Percentiles rank a stretch among this genome's conserved stretches.
These are phyloP conservation scores for Emergomyces pasteurianus DNA, from an alignment of 2,329 filamentous ascomycete species.

Conservation along the genomic window DNA sequence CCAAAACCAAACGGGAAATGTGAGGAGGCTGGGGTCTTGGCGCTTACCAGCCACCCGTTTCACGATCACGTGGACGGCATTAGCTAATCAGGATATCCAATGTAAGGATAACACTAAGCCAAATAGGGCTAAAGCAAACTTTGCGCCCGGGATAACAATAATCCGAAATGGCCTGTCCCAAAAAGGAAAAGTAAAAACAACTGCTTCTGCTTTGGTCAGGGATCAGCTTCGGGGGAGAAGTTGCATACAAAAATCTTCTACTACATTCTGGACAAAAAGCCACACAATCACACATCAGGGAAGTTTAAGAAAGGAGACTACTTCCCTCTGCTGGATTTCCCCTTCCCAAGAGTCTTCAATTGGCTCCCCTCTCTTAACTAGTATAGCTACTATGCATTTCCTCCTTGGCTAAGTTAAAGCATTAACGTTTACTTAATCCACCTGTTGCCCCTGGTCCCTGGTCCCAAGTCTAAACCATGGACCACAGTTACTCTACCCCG, in stretches of 20 bases:
- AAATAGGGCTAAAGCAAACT: background rate
- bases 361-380: background rate
- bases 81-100: background rate
- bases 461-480: slow-evolving; percentile 18
- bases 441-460: background rate
- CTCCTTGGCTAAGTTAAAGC: background rate
- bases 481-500: slow-evolving; percentile 20
- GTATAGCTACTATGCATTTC: background rate
- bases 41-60: background rate
- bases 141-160: background rate
- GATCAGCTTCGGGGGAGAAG: background rate
- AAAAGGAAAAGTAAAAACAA: slow-evolving; percentile 1
- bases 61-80: background rate
- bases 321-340: background rate
- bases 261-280: background rate
- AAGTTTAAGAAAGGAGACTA: too few relatives aligned
- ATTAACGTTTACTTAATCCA: too few relatives aligned
- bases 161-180: background rate
- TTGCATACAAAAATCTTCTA: background rate
- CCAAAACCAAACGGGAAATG: background rate
- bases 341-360: background rate
- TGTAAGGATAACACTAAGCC: too few relatives aligned
- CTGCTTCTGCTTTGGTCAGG: background rate
- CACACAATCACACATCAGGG: too few relatives aligned
- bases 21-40: slow-evolving; percentile 1